A percentile compares a stretch with the other conserved stretches of the same genome.
These are phyloP conservation scores for Escovopsis weberi DNA, from an alignment of 2,329 filamentous ascomycete species.

Conservation along the genomic window DNA sequence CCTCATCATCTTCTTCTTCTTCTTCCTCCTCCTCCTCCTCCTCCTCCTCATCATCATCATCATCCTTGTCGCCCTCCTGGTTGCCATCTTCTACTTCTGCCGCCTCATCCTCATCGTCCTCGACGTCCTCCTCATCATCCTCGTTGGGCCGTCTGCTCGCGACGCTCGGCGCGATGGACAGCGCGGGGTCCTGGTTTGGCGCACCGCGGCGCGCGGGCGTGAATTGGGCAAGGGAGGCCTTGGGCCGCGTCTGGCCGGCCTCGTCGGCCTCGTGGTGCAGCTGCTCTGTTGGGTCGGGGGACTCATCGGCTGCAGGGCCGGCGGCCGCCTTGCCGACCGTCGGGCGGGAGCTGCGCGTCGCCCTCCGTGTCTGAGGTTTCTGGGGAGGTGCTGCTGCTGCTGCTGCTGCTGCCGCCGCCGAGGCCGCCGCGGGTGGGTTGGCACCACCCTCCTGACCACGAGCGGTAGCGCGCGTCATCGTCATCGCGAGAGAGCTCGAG, in stretches of 20 bases:
- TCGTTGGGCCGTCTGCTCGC: slow-evolving; percentile 7
- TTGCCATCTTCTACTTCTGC: slow-evolving; percentile 2
- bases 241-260: background rate
- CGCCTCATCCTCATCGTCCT: slow-evolving; percentile 2
- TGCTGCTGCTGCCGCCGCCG: background rate
- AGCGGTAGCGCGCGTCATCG: slow-evolving; percentile 9
- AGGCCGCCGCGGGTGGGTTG: background rate
- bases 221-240: slow-evolving; percentile 1
- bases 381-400: background rate
- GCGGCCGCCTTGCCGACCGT: background rate
- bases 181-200: slow-evolving; percentile 3
- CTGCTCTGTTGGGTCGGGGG: too few relatives aligned
- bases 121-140: slow-evolving; percentile 10
- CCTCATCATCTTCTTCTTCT: too few relatives aligned
- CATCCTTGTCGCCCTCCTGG: too few relatives aligned
- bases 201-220: slow-evolving; percentile 13
- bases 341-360: slow-evolving; percentile 9
- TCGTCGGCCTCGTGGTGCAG: too few relatives aligned
- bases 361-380: slow-evolving; percentile 1
- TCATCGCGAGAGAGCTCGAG: slow-evolving; percentile 1
- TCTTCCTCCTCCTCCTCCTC: too few relatives aligned
- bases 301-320: too few relatives aligned
- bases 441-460: slow-evolving; percentile 1
- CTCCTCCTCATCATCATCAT: too few relatives aligned
- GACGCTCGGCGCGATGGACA: slow-evolving; percentile 5